A percentile compares a stretch with the other conserved stretches of the same genome.
Evolutionary conservation across 2,329 filamentous ascomycete species (phyloP).

Genomic region (Microsporum canis): DNA sequence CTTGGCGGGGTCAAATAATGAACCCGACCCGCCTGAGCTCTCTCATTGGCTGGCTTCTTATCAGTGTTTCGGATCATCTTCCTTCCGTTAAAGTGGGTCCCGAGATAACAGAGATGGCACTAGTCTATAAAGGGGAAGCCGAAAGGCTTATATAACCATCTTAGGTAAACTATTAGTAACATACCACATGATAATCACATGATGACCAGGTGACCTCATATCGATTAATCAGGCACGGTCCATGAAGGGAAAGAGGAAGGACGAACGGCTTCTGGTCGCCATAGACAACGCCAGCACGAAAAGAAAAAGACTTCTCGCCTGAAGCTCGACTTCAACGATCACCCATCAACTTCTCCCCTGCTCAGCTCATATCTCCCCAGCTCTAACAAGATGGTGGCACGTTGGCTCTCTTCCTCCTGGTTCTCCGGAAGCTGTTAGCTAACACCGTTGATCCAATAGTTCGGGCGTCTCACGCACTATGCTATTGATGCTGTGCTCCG

Average conservation of each 20-base stretch:
- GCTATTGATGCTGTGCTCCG: slow-evolving; percentile 89
- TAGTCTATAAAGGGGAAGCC: neutral
- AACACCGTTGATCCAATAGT: slow-evolving; percentile 59
- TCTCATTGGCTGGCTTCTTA: neutral
- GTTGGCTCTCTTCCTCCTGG: slow-evolving; percentile 38
- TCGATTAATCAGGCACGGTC: neutral
- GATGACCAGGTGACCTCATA: neutral
- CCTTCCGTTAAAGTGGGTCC: neutral
- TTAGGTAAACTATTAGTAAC: neutral
- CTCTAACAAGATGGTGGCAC: slow-evolving; percentile 32
- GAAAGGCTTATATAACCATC: neutral
- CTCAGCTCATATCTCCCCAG: neutral
- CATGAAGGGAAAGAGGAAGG: neutral
- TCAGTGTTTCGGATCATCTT: slow-evolving; percentile 1
- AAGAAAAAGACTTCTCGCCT: no score
- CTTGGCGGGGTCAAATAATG: slow-evolving; percentile 1
- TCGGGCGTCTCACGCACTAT: slow-evolving; percentile 88
- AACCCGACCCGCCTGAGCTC: neutral
- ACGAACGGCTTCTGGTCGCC: neutral
- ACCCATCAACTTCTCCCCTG: neutral
- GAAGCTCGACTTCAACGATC: neutral
- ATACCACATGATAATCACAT: neutral
- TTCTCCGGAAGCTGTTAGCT: slow-evolving; percentile 16
- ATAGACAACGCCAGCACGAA: neutral
- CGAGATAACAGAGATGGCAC: neutral